Evolutionary conservation across 1,139 yeast genomes (phyloP), one percentile per base, ranked within the genome.

Genomic region (Saccharomyces pastorianus): DNA sequence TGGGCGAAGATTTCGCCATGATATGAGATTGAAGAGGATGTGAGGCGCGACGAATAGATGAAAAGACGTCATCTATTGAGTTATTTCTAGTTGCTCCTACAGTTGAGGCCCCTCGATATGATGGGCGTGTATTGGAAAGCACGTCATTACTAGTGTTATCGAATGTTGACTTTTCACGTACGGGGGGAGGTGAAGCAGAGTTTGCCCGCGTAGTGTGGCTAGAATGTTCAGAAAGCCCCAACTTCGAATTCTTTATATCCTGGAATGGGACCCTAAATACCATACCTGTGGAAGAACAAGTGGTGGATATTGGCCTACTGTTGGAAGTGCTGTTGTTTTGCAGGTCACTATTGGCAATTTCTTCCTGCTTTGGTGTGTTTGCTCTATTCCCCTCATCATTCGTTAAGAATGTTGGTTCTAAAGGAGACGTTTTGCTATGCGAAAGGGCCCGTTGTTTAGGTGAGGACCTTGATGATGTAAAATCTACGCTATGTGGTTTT

Each of bases 211-310:
- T 20, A 38, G 44, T 1, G 25, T 3, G n/a, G 25, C 26, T 13
- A 38, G 44, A 38, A 7, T 38, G 44, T 38, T 38, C 44, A 38
- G 44, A 38, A 17, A 38, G 44, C 2, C 44, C 44, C 25, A 38
- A 5, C 25, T 38, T 34, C 3, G 47, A 3, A 44, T 31, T 20
- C 17, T 49, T 27, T 25, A 44, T 65, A 20, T 81, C 84, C 60
- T 82, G 85, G 61, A 83, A 83, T 0, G 88, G 88, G 20, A 81
- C 73, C 61, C 88, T 73, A 64, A 83, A 83, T 1, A 66, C 64
- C 68, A 68, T 64, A 23, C 71, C 71, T 38, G 63, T 64, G 6
- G 65, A 61, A 1, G 71, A 67, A 49, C 68, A 64, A 6, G 71
- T 66, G 5, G 63, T 59, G 2, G 26, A 20, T 20, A 9, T 48